Conservation (phyloP, 2,329 filamentous ascomycete genomes). For the Aspergillus pseudonomiae region DNA sequence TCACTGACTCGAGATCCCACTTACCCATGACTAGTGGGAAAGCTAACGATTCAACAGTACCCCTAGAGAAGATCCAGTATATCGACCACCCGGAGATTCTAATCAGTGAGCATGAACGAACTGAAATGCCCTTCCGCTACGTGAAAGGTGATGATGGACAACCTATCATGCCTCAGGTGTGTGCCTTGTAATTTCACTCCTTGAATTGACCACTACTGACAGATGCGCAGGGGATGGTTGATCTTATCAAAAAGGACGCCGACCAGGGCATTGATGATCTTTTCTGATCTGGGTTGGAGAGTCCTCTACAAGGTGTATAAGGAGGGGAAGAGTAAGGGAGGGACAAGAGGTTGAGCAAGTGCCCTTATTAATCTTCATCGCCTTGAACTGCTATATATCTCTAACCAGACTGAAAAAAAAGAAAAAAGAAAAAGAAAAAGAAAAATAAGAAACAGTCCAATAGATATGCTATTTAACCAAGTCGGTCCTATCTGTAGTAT, state of each 20-base stretch:
- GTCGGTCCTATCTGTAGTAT: neutral
- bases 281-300: constrained; percentile 65
- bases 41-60: constrained; percentile 55
- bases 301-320: neutral
- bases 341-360: neutral
- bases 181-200: constrained; percentile 25
- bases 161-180: constrained; percentile 88
- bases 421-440: too few species aligned
- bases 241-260: constrained; percentile 88
- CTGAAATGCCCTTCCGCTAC: constrained; percentile 97
- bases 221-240: constrained; percentile 77
- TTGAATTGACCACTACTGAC: neutral
- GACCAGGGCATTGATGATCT: constrained; percentile 90
- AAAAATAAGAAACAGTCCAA: neutral
- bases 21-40: neutral
- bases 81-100: constrained; percentile 86
- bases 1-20: neutral
- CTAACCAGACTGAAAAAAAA: neutral
- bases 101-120: constrained; percentile 89
- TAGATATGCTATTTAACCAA: neutral
- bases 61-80: constrained; percentile 78
- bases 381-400: neutral
- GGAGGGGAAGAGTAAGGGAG: neutral
- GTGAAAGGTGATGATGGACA: constrained; percentile 74
- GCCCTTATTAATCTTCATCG: neutral